Conservation (phyloP, 2,329 filamentous ascomycete genomes). For the Aspergillus alliaceus region DNA sequence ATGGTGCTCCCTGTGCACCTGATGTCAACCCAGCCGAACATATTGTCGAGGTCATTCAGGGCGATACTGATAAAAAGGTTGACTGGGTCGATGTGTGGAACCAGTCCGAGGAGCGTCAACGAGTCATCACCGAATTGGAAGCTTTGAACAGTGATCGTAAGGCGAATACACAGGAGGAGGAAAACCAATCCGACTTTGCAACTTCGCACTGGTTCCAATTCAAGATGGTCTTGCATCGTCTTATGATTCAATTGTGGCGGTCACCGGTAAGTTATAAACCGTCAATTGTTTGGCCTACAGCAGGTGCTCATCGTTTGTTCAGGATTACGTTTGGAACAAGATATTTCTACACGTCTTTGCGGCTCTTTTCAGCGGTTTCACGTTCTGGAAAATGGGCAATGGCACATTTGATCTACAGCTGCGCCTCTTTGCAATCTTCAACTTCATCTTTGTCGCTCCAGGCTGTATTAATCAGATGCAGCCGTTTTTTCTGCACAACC, state of each 20-base stretch:
- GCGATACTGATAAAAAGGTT: conserved; percentile 18
- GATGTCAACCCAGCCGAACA: conserved; percentile 56
- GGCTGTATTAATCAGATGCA: conserved; percentile 61
- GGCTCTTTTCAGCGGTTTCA: conserved; percentile 62
- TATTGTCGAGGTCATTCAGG: conserved; percentile 41
- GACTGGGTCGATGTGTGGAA: conserved; percentile 38
- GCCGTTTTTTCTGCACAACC: conserved; percentile 57
- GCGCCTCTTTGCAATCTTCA: conserved; percentile 61
- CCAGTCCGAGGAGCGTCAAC: conserved; percentile 27
- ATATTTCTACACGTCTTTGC: conserved; percentile 54
- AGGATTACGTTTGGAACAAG: conserved; percentile 50
- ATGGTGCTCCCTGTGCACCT: conserved; percentile 55
- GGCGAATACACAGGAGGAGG: conserved; percentile 22
- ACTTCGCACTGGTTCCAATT: conserved; percentile 43
- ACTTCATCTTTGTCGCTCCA: conserved; percentile 63
- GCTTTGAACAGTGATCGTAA: conserved; percentile 23
- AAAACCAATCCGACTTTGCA: conserved; percentile 38
- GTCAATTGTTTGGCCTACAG: too few relatives aligned
- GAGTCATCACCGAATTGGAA: conserved; percentile 26
- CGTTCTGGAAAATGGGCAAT: conserved; percentile 60
- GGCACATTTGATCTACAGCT: conserved; percentile 54
- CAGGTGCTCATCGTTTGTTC: not conserved
- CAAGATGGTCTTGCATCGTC: conserved; percentile 34
- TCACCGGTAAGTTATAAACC: conserved; percentile 27
- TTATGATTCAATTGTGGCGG: conserved; percentile 35